Base-by-base conservation (phyloP, 75 land plant genomes). In the Chamaecyparis obtusa region DNA sequence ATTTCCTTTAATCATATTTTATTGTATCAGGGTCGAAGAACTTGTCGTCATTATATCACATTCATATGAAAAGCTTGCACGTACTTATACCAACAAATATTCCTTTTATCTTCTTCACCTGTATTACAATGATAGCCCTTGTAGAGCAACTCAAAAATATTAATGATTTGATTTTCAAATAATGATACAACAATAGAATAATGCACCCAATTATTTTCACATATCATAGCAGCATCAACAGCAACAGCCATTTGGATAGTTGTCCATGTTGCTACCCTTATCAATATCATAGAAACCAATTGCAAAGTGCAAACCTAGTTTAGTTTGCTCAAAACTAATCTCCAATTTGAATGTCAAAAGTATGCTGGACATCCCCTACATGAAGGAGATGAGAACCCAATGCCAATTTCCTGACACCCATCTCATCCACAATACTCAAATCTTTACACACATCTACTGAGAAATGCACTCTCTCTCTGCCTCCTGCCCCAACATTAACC, bases 371-470 rank as follows among this genome's bases (percentile, higher is more conserved):
- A 87, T 27, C 87, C 14, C 96, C 96, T 3, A 95, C 89, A 88
- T 93, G 95, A 39, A 95, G 93, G 5, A 89, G n/a, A 89, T 95
- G 96, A 10, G 87, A n/a, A 55, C 96, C 96, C 85, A 95, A 67
- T 1, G 91, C 89, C 85, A 95, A 83, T 67, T 92, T 93, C 56
- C 90, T 69, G 41, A 33, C 87, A 79, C 96, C 96, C 24, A 60
- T 15, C 88, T 93, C 95, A 87, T 93, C 95, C 77, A 90, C 95
- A 14, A 93, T 77, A 36, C 95, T 95, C 92, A 95, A 81, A 83
- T 95, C 92, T 90, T 86, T 92, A 90, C 96, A 95, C 64, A 89
- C 93, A 83, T 95, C 92, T 33, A 95, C 90, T 19, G 77, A 88
- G 86, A 95, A 92, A 48, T 35, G 88, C 39, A 95, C 93, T 17